phyloP scores from a whole-genome alignment of 208 protist species.

The Wallacemonas sp. region DNA sequence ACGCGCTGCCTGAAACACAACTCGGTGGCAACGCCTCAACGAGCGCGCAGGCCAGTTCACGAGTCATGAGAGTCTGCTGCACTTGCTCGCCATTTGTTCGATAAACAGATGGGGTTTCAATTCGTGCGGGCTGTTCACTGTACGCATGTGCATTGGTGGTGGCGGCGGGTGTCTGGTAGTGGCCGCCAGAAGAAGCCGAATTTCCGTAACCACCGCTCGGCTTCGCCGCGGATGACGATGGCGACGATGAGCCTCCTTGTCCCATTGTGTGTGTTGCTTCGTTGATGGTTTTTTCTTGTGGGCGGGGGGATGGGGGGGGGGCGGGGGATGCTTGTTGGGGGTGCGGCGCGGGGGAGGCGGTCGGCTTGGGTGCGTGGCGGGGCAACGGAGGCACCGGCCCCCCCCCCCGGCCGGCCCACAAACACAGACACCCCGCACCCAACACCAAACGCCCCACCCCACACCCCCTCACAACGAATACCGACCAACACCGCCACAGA shows the following conservation, averaged over 20 bases:
- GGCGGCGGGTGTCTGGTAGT: too few relatives aligned
- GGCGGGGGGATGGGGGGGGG: background rate
- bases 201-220: too few relatives aligned
- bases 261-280: background rate
- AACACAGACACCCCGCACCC: background rate
- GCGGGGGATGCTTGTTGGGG: background rate
- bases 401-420: background rate
- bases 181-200: background rate
- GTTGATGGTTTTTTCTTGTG: background rate
- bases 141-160: too few relatives aligned
- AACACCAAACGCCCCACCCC: background rate
- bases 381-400: background rate
- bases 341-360: background rate
- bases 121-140: background rate
- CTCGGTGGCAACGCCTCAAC: conserved; percentile 31
- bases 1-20: conserved; percentile 16
- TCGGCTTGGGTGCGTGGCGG: background rate
- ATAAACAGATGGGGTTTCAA: conserved; percentile 2
- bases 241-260: background rate
- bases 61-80: background rate
- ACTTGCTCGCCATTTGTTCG: background rate
- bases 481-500: background rate
- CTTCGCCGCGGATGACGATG: background rate
- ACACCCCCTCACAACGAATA: background rate
- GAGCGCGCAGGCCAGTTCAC: conserved; percentile 25